Percentiles rank a stretch among this genome's conserved stretches.
Evolutionary conservation across 306 rosid genomes (phyloP).

Genomic region (Cicer cuneatum): DNA sequence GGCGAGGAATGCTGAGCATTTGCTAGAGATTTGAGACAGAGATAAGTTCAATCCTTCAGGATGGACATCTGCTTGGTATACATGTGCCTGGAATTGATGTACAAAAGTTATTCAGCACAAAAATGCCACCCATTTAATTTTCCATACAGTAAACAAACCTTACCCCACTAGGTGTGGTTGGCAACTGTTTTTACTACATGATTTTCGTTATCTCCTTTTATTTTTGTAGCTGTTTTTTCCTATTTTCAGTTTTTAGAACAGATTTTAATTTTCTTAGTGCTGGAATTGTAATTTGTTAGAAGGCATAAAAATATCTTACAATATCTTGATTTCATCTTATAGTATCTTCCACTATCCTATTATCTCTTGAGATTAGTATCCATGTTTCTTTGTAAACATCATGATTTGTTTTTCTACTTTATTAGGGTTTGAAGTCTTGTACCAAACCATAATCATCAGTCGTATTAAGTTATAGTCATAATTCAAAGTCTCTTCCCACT

Average conservation of each 20-base stretch:
- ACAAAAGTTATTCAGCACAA: constrained; percentile 8
- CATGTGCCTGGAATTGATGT: constrained; percentile 75
- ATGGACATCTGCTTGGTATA: constrained; percentile 53
- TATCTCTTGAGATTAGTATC: constrained; percentile 7
- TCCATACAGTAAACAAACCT: neutral
- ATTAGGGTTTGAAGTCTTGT: constrained; percentile 9
- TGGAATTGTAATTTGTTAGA: too few species aligned
- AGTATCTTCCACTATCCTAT: neutral
- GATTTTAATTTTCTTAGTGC: too few species aligned
- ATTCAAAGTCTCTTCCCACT: neutral
- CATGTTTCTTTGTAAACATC: neutral
- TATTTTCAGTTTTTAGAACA: too few species aligned
- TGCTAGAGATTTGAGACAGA: constrained; percentile 48
- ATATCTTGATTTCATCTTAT: neutral
- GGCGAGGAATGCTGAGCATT: constrained; percentile 92
- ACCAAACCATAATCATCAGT: neutral
- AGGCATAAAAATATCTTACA: too few species aligned
- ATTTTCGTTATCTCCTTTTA: neutral
- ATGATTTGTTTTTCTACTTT: neutral
- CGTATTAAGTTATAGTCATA: constrained; percentile 5
- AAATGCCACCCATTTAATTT: constrained; percentile 1
- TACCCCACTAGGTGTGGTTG: neutral
- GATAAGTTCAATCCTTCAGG: constrained; percentile 50
- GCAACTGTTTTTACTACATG: neutral
- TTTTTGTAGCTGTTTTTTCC: neutral